These are phyloP conservation scores for Stellera chamaejasme DNA, from an alignment of 345 rosid genomes.

Conservation along the genomic window DNA sequence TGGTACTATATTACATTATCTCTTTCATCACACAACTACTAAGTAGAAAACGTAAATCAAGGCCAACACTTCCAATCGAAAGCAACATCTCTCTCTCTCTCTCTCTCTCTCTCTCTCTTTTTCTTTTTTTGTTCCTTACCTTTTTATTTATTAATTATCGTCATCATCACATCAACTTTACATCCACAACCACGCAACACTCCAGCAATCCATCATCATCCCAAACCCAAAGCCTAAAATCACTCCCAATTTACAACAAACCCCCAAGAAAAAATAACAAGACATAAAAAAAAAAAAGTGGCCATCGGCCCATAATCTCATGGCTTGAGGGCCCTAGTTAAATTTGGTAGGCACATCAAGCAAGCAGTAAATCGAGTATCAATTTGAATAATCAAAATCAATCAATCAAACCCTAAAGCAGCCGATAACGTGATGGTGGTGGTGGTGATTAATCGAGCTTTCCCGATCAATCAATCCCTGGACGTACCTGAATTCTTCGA, in stretches of 20 bases:
- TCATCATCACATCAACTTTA: constrained; percentile 9
- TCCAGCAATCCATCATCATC: constrained; percentile 7
- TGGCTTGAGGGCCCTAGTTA: constrained; percentile 8
- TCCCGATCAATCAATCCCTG: constrained; percentile 58
- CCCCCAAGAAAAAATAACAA: too few species aligned
- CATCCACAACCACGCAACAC: constrained; percentile 12
- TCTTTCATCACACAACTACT: too few species aligned
- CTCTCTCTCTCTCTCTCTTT: too few species aligned
- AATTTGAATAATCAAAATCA: neutral
- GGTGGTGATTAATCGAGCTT: constrained; percentile 32
- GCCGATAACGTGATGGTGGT: constrained; percentile 3
- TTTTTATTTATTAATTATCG: neutral
- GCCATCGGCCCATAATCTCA: neutral
- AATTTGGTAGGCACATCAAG: constrained; percentile 8
- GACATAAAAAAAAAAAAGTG: too few species aligned
- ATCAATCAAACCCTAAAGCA: constrained; percentile 26
- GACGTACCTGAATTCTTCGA: constrained; percentile 45
- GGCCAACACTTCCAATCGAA: constrained; percentile 9
- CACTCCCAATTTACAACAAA: constrained; percentile 10
- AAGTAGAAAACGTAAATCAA: neutral
- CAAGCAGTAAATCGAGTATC: neutral
- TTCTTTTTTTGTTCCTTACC: neutral
- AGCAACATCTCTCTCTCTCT: neutral
- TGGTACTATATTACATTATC: too few species aligned
- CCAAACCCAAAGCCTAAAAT: neutral